Evolutionary conservation across 805 yeast species (phyloP).

Genomic region (Blastobotrys peoriensis): DNA sequence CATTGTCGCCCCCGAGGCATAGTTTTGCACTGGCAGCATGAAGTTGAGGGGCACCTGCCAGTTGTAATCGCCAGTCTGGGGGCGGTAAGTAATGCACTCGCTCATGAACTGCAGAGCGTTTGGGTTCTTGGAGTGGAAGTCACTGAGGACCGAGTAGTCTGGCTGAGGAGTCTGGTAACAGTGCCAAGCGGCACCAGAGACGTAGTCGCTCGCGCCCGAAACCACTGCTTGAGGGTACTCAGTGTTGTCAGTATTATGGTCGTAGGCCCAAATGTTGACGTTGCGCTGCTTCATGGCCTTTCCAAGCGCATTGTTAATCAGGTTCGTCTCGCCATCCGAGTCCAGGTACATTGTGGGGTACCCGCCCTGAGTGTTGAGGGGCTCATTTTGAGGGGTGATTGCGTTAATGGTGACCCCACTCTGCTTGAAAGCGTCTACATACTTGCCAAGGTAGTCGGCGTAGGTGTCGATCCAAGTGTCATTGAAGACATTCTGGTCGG

Average conservation of each 20-base stretch:
- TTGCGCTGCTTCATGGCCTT: slow-evolving; percentile 1
- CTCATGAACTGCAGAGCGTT: slow-evolving; percentile 5
- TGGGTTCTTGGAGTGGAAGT: slow-evolving; percentile 5
- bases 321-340: neutral
- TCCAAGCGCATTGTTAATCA: slow-evolving; percentile 3
- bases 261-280: slow-evolving; percentile 5
- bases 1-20: slow-evolving; percentile 7
- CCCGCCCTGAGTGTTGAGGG: slow-evolving; percentile 7
- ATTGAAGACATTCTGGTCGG: neutral
- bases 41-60: slow-evolving; percentile 5
- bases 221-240: neutral
- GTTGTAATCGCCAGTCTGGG: neutral
- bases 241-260: slow-evolving; percentile 5
- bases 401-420: slow-evolving; percentile 1
- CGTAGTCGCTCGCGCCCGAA: slow-evolving; percentile 1
- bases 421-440: slow-evolving; percentile 3
- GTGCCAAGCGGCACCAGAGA: slow-evolving; percentile 7
- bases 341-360: slow-evolving; percentile 4
- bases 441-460: slow-evolving; percentile 6
- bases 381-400: slow-evolving; percentile 9
- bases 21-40: slow-evolving; percentile 6
- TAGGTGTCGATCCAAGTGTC: neutral
- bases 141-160: slow-evolving; percentile 4
- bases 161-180: slow-evolving; percentile 4
- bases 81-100: slow-evolving; percentile 1